Base-by-base conservation (phyloP, 2,329 filamentous ascomycete genomes). In the Akanthomyces muscarius region DNA sequence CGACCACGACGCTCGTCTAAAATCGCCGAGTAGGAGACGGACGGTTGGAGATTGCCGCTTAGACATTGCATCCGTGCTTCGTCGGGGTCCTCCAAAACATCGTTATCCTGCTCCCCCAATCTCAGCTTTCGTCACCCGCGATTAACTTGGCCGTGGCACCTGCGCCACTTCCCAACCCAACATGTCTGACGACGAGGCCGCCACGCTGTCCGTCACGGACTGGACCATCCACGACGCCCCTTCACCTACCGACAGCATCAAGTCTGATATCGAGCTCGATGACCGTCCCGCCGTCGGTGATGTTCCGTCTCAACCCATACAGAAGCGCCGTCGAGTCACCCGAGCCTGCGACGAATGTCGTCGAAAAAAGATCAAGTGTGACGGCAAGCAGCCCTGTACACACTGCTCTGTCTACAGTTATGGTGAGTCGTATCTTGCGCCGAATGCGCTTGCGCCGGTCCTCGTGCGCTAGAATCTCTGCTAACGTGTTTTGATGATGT, bases 331-430 rank as follows among this genome's bases (percentile, higher is more conserved):
- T 62, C 83, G 91, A 71, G 90, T 94, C 51, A 93, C 90, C 23
- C 83, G 91, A 69, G 90, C 90, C 47, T 94, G 90, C 75, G 90
- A 92, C 69, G 89, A 93, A 74, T 94, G 90, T 72, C 84, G 90
- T 63, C 84, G 90, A 68, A 94, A 94, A 75, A 94, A 94, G 76
- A 94, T 94, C 71, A 94, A 93, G 74, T 94, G 90, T 69, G 90
- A 93, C 73, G 90, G 90, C 68, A 92, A 92, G 75, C 90, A 93
- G 73, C 91, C 91, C 11, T 95, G 91, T 76, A 97, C 93, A 0
- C 95, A 98, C 76, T 99, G 95, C 75, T 96, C 93, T 13, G 92
- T 98, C 56, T 99, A 99, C 76, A 97, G 92, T 74, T 99, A 99
- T 81, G 94, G 95, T 97, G 83, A 72, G 83, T 70, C 51, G n/a